Evolutionary conservation across 2,329 filamentous ascomycete genomes (phyloP).

Genomic region (Bipolaris bicolor): DNA sequence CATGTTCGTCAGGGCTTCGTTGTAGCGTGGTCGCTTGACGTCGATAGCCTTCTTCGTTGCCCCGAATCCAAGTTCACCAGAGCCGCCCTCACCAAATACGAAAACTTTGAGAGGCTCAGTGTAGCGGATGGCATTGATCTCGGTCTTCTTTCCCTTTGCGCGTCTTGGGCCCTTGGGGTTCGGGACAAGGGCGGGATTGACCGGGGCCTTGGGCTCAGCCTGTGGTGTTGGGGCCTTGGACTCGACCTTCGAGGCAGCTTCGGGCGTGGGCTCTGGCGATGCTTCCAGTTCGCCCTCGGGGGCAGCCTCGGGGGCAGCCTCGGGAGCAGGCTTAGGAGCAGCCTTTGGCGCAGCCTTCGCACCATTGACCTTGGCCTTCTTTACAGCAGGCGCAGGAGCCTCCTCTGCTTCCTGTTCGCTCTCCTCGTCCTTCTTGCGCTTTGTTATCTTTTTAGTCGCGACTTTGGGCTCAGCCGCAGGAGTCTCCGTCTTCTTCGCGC

Average conservation of each 20-base stretch:
- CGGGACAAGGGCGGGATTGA: conserved; percentile 20
- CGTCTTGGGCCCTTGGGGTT: conserved; percentile 43
- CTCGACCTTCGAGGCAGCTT: neutral
- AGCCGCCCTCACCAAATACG: conserved; percentile 79
- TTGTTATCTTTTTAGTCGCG: conserved; percentile 27
- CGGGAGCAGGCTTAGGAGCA: neutral
- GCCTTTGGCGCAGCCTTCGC: conserved; percentile 25
- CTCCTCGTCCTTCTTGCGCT: conserved; percentile 43
- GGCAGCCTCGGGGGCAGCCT: neutral
- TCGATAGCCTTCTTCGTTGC: conserved; percentile 69
- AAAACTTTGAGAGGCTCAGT: conserved; percentile 72
- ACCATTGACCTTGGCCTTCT: conserved; percentile 32
- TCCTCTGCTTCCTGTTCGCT: conserved; percentile 28
- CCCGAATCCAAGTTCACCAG: conserved; percentile 83
- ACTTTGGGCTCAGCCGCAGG: conserved; percentile 25
- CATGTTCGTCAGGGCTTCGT: conserved; percentile 64
- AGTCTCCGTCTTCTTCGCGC: conserved; percentile 37
- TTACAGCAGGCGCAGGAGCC: conserved; percentile 28
- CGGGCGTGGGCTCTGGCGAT: neutral
- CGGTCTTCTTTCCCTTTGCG: conserved; percentile 40
- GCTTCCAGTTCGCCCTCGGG: neutral
- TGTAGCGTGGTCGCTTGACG: conserved; percentile 75
- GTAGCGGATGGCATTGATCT: conserved; percentile 68
- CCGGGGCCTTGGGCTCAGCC: conserved; percentile 21
- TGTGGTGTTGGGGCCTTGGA: conserved; percentile 13